These are phyloP conservation scores for Gardenia jasminoides DNA, from an alignment of 257 asterid species.

Conservation along the genomic window DNA sequence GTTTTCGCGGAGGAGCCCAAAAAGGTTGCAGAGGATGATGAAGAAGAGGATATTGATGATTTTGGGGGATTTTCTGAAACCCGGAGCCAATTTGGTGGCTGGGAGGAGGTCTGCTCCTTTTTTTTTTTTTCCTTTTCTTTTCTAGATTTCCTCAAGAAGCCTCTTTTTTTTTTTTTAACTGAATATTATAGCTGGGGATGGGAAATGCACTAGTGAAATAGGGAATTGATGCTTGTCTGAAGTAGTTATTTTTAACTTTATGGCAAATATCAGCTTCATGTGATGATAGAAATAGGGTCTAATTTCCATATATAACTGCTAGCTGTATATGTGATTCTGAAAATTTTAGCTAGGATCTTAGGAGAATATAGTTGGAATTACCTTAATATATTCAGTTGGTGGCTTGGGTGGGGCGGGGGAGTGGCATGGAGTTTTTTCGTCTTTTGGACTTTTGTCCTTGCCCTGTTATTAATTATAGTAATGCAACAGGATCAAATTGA, in stretches of 20 bases:
- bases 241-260: background rate
- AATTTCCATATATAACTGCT: background rate
- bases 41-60: slow-evolving; percentile 65
- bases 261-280: background rate
- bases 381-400: no score
- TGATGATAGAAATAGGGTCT: background rate
- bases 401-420: no score
- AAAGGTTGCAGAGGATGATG: slow-evolving; percentile 35
- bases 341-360: background rate
- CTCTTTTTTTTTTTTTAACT: background rate
- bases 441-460: background rate
- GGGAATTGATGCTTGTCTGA: background rate
- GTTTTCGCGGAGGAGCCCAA: slow-evolving; percentile 34
- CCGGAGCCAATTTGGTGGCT: slow-evolving; percentile 59
- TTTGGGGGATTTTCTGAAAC: slow-evolving; percentile 70
- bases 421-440: background rate
- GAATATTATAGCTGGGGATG: background rate
- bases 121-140: background rate
- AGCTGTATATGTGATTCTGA: background rate
- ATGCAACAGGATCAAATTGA: slow-evolving; percentile 55
- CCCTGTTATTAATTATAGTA: background rate
- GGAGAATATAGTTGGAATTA: no score
- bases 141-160: background rate
- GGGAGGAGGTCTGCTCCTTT: slow-evolving; percentile 53
- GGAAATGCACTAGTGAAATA: background rate